Conservation (phyloP, 2,329 filamentous ascomycete genomes). For the Thelonectria rubi region DNA sequence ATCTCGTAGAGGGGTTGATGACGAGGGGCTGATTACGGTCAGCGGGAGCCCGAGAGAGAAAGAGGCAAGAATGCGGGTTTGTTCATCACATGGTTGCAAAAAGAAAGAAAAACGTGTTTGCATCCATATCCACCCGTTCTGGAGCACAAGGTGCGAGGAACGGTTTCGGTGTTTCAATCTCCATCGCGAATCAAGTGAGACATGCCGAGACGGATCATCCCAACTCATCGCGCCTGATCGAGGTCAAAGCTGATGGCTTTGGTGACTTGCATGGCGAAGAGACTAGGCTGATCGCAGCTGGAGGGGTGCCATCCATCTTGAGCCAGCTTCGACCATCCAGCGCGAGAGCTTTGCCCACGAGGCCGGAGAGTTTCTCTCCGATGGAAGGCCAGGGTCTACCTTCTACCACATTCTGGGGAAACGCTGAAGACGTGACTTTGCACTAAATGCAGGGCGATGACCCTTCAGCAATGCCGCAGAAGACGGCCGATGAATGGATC, state of each 20-base stretch:
- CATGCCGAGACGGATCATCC: background rate
- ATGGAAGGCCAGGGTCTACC: constrained; percentile 2
- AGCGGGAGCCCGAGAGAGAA: background rate
- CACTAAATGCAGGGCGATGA: background rate
- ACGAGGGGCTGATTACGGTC: background rate
- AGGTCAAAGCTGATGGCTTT: background rate
- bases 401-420: constrained; percentile 1
- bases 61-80: background rate
- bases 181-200: background rate
- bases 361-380: constrained; percentile 8
- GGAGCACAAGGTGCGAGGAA: background rate
- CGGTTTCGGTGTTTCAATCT: background rate
- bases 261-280: constrained; percentile 16
- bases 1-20: no score
- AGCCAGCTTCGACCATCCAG: constrained; percentile 15
- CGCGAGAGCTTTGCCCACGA: constrained; percentile 16
- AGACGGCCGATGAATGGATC: background rate
- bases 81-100: background rate
- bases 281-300: constrained; percentile 1
- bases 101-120: background rate
- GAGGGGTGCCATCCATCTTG: background rate
- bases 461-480: background rate
- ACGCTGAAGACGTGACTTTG: constrained; percentile 2
- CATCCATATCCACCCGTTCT: background rate
- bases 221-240: background rate